Evolutionary conservation across 2,329 filamentous ascomycete species (phyloP), one percentile per base, ranked within the genome.

Genomic region (Phialemonium atrogriseum): DNA sequence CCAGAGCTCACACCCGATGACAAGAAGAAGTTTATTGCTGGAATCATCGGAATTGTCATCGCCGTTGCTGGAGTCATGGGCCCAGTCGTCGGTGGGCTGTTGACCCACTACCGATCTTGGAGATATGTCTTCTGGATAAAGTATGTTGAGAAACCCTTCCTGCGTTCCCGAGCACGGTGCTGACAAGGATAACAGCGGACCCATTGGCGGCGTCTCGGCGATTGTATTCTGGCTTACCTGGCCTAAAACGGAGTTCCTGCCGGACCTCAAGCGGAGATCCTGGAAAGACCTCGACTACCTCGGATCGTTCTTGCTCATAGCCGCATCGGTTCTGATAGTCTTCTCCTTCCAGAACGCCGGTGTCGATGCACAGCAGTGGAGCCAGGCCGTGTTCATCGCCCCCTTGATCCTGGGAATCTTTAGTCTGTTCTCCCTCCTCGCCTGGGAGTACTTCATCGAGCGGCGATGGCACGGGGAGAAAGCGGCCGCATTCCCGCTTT

Each of bases 51-150:
- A 1, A 47, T 68, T 12, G 59, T 70, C 3, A 49, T 73, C 27
- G 62, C 64, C 14, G 39, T 59, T 14, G 55, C 67, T 5, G 68
- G 68, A 10, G 62, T 72, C 2, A 46, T 71, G 15, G 70, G 70
- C 0, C 70, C 69, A 0, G 52, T 73, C 2, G 45, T 73, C 11
- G 70, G 70, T 12, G 69, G 68, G 2, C 20, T 70, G 5, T 42
- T 74, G 24, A 70, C 68, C 2, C 47, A 66, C 11, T 70, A 66
- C 32, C 45, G 56, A 1, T 60, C 50, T 8, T 74, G 70, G 70
- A 51, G 65, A 37, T 73, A 68, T 63, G 57, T 74, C 2, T 77
- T 76, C 48, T 75, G 68, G 66, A 68, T 77, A 45, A 77, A 76
- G 68, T 71, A 43, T 29, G 62, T 51, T 7, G 5, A 20, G 9